Evolutionary conservation across 768 basidiomycete genomes (phyloP), one percentile per base, ranked within the genome.

Genomic region (Coprinellus micaceus): DNA sequence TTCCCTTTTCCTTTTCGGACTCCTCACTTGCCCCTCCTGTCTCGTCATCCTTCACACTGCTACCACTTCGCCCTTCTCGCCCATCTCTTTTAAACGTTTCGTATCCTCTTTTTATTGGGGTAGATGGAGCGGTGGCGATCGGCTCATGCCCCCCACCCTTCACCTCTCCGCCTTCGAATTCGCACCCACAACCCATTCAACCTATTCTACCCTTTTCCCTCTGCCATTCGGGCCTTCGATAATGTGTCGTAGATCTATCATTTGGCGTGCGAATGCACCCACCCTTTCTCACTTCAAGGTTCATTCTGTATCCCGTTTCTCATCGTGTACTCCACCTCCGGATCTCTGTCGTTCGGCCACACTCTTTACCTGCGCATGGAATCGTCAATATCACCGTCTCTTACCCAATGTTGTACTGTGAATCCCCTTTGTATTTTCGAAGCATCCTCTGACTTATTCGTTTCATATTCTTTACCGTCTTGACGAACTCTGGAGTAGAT

Each of bases 21-120:
- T 30, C 39, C 19, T 43, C 49, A 26, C 37, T 43, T n/a, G 17
- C 26, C 51, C 26, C 19, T 39, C 40, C 40, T 21, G 30, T 17
- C 44, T 17, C 26, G 29, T 40, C 6, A 3, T 53, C 53, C n/a
- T 29, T 53, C 51, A 21, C n/a, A 7, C 26, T 19, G 12, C 40
- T 19, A 10, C 15, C 36, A 4, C 41, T 45, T 29, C 13, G 22
- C 22, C 25, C 33, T 43, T 54, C 19, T 46, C 53, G 15, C 39
- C 53, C 40, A 30, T 46, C 26, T 21, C 33, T 46, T 40, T 45
- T 33, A 36, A n/a, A 12, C 22, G 56, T 52, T 56, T 26, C 41
- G 52, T 59, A 46, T 47, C 44, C 11, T 19, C 37, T 39, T 44
- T 50, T 52, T 22, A 50, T 50, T 36, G 48, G 30, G 7, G 48